phyloP scores from a whole-genome alignment of 1,284 basidiomycete genomes.

The Fistulinella cinereoalba region DNA sequence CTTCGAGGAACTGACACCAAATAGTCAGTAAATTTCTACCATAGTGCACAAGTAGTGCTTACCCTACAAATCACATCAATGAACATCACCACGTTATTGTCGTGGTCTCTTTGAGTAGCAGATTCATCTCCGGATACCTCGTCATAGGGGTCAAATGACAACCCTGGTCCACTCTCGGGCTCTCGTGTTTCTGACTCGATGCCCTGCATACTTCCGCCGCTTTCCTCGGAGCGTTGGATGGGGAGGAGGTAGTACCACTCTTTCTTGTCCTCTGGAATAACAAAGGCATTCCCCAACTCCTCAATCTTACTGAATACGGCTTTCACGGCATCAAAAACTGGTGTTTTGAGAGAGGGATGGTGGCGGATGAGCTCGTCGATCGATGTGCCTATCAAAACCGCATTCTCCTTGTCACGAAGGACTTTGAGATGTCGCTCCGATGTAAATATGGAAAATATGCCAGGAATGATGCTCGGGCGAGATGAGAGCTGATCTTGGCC shows the following conservation, averaged over 20 bases:
- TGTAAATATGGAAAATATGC: slow-evolving; percentile 84
- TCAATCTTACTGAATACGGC: slow-evolving; percentile 71
- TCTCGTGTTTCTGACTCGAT: slow-evolving; percentile 30
- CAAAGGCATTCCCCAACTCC: slow-evolving; percentile 62
- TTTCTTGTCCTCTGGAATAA: slow-evolving; percentile 54
- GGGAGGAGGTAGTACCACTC: slow-evolving; percentile 63
- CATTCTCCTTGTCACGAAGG: slow-evolving; percentile 92
- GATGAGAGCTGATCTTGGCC: slow-evolving; percentile 82
- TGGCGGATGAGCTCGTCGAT: slow-evolving; percentile 97
- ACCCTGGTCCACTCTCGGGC: slow-evolving; percentile 23
- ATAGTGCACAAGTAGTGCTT: slow-evolving; percentile 21
- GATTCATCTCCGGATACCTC: slow-evolving; percentile 39
- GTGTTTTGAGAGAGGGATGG: slow-evolving; percentile 83
- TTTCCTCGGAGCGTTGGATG: slow-evolving; percentile 31
- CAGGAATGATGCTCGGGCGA: slow-evolving; percentile 77
- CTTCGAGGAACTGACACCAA: slow-evolving; percentile 75
- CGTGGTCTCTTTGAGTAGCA: slow-evolving; percentile 50
- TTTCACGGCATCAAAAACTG: slow-evolving; percentile 77
- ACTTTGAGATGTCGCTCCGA: slow-evolving; percentile 83
- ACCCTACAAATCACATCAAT: slow-evolving; percentile 77
- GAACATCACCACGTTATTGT: slow-evolving; percentile 72
- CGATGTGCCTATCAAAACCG: slow-evolving; percentile 81
- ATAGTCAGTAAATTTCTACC: slow-evolving; percentile 7
- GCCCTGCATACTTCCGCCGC: slow-evolving; percentile 56
- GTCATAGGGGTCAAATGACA: slow-evolving; percentile 27